Percentiles rank a stretch among this genome's conserved stretches.
Evolutionary conservation across 164 flowering plant genomes (phyloP).

Genomic region (Macadamia integrifolia): DNA sequence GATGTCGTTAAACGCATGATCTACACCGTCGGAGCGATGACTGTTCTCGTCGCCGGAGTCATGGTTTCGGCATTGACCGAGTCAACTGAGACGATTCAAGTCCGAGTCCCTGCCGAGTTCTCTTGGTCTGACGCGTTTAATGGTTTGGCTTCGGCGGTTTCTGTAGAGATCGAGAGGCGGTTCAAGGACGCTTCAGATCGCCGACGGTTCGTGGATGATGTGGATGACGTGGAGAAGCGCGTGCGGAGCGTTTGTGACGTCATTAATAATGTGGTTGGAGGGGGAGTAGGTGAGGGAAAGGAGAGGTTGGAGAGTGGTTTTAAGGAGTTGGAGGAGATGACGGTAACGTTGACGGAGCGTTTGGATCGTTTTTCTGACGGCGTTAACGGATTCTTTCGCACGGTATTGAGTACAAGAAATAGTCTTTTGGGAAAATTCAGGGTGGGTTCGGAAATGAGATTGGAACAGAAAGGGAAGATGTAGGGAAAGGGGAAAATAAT

Average conservation of each 20-base stretch:
- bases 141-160: constrained; percentile 14
- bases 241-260: constrained; percentile 11
- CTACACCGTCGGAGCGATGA: constrained; percentile 25
- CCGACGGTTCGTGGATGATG: constrained; percentile 12
- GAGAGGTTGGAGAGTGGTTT: constrained; percentile 9
- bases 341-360: constrained; percentile 20
- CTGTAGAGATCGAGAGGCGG: constrained; percentile 8
- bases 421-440: constrained; percentile 23
- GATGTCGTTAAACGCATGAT: constrained; percentile 22
- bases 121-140: constrained; percentile 26
- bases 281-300: background rate
- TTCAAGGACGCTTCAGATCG: background rate
- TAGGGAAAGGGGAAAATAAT: too few relatives aligned
- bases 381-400: constrained; percentile 25
- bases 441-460: background rate
- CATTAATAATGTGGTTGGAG: constrained; percentile 10
- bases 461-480: too few relatives aligned
- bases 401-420: constrained; percentile 29
- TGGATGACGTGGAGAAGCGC: constrained; percentile 13
- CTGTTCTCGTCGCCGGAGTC: constrained; percentile 25
- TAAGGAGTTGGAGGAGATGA: constrained; percentile 21
- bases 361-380: constrained; percentile 26
- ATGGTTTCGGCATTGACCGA: constrained; percentile 18
- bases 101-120: constrained; percentile 23
- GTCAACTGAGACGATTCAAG: background rate